A percentile compares a stretch with the other conserved stretches of the same genome.
Conservation (phyloP, 441 rosid genomes). For the Corymbia citriodora region DNA sequence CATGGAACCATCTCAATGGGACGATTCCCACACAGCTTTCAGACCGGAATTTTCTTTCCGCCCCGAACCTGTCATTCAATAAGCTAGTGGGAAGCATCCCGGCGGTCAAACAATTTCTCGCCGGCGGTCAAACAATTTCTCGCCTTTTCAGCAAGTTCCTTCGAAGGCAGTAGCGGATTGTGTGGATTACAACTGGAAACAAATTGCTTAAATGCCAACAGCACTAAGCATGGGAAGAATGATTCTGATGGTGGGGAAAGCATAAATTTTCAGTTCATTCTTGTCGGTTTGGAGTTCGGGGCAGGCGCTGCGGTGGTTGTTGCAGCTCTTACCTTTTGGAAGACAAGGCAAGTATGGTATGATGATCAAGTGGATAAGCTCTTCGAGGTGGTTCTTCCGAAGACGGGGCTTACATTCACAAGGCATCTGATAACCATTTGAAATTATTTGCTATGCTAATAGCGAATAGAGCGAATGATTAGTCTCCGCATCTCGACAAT, state of each 20-base stretch:
- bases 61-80: not conserved
- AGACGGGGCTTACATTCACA: constrained; percentile 33
- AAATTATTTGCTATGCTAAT: no score
- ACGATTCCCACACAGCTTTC: not conserved
- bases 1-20: not conserved
- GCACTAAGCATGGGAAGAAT: not conserved
- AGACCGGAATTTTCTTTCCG: not conserved
- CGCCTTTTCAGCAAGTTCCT: not conserved
- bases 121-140: no score
- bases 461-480: no score
- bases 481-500: not conserved
- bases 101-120: not conserved
- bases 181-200: accelerated
- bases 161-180: accelerated
- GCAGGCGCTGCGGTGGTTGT: constrained; percentile 35
- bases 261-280: constrained; percentile 36
- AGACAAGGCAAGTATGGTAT: constrained; percentile 17
- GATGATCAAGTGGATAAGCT: constrained; percentile 32
- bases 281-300: constrained; percentile 43
- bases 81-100: not conserved
- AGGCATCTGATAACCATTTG: not conserved
- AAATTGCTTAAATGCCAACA: not conserved
- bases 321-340: constrained; percentile 30
- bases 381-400: constrained; percentile 32
- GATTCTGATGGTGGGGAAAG: not conserved